Evolutionary conservation across 2,329 filamentous ascomycete genomes (phyloP).

Genomic region (Colletotrichum cuscutae): DNA sequence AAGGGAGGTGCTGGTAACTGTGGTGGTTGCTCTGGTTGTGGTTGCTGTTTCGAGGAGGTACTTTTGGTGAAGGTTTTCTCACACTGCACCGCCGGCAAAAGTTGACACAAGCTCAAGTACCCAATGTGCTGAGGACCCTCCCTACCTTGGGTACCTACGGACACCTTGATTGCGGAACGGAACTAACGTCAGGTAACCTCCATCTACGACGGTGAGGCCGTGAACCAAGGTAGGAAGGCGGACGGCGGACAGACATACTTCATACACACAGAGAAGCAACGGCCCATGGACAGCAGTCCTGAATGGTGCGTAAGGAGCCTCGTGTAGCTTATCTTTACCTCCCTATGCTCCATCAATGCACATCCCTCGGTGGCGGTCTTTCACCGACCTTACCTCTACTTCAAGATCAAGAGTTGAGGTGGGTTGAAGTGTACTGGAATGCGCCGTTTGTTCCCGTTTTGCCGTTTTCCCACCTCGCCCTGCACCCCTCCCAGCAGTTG

Average conservation of each 20-base stretch:
- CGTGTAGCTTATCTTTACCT: not conserved
- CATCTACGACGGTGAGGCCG: slow-evolving; percentile 8
- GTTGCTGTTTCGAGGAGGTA: not conserved
- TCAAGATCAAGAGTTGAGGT: not conserved
- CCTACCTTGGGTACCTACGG: too few species aligned
- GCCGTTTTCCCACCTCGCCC: slow-evolving; percentile 9
- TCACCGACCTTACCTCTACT: not conserved
- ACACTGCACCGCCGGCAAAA: not conserved
- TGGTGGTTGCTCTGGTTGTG: not conserved
- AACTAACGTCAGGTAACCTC: slow-evolving; percentile 25
- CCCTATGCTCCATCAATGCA: not conserved
- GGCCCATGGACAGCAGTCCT: not conserved
- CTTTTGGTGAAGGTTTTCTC: not conserved
- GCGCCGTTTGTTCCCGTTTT: not conserved
- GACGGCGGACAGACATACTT: not conserved
- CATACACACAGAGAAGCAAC: too few species aligned
- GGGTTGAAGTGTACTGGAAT: not conserved
- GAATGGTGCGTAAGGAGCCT: slow-evolving; percentile 6
- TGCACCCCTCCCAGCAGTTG: not conserved
- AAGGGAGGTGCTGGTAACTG: not conserved
- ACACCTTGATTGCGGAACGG: not conserved
- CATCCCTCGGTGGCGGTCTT: not conserved
- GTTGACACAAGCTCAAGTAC: slow-evolving; percentile 3
- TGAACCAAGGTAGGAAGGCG: not conserved
- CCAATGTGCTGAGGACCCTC: not conserved